These are phyloP conservation scores for Pseudogymnoascus sp. DNA, from an alignment of 2,329 filamentous ascomycete genomes.

Conservation along the genomic window DNA sequence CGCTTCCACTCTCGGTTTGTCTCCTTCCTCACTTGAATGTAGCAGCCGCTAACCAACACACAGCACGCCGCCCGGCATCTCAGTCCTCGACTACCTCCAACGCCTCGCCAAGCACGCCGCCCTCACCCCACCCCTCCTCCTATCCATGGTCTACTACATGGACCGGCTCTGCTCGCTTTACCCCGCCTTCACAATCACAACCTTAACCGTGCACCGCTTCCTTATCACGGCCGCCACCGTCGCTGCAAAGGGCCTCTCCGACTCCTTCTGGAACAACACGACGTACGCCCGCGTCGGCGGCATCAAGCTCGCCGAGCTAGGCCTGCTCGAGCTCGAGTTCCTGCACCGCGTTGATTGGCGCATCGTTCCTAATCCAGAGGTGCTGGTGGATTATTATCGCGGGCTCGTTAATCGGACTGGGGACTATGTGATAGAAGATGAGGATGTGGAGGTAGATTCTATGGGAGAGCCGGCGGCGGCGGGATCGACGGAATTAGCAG, in stretches of 20 bases:
- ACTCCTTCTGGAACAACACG: slow-evolving; percentile 97
- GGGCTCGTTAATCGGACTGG: slow-evolving; percentile 66
- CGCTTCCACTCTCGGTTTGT: slow-evolving; percentile 84
- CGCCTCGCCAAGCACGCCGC: slow-evolving; percentile 90
- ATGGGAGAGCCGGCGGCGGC: slow-evolving; percentile 28
- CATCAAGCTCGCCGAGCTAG: slow-evolving; percentile 81
- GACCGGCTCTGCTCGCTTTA: slow-evolving; percentile 89
- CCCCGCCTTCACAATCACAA: slow-evolving; percentile 91
- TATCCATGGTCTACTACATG: slow-evolving; percentile 99
- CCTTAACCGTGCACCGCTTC: slow-evolving; percentile 92
- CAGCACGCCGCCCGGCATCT: slow-evolving; percentile 77
- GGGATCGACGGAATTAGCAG: slow-evolving; percentile 26
- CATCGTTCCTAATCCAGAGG: slow-evolving; percentile 91
- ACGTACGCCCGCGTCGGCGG: slow-evolving; percentile 93
- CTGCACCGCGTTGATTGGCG: slow-evolving; percentile 89
- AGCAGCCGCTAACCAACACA: slow-evolving; percentile 12
- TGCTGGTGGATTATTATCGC: slow-evolving; percentile 86
- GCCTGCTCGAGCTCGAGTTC: slow-evolving; percentile 87
- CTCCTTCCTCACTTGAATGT: background rate
- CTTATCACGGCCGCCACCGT: slow-evolving; percentile 94
- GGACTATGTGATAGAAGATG: slow-evolving; percentile 43
- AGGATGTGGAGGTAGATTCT: slow-evolving; percentile 24
- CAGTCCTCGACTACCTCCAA: slow-evolving; percentile 86
- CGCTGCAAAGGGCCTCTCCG: slow-evolving; percentile 88
- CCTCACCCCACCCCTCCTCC: slow-evolving; percentile 82